phyloP scores from a whole-genome alignment of 345 rosid species.

The Stellera chamaejasme region DNA sequence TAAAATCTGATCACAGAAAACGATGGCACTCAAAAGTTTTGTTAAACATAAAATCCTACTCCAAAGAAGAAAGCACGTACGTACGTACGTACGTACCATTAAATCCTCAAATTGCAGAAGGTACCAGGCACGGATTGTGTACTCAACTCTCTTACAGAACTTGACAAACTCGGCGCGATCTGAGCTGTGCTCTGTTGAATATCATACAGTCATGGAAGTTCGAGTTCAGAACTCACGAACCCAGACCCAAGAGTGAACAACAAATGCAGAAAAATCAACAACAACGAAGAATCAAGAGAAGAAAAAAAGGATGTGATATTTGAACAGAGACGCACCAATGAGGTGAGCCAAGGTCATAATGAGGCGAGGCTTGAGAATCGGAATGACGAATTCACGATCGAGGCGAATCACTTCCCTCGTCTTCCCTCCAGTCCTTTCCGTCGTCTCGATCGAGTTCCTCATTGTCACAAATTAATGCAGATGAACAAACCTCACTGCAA shows the following conservation, averaged over 20 bases:
- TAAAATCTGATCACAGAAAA: background rate
- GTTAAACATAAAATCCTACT: background rate
- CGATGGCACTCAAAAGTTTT: too few species aligned
- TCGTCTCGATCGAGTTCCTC: too few species aligned
- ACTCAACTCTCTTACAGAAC: constrained; percentile 90
- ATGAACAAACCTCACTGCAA: too few species aligned
- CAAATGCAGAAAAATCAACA: too few species aligned
- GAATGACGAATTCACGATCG: constrained; percentile 91
- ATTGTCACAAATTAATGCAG: background rate
- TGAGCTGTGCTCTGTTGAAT: constrained; percentile 45
- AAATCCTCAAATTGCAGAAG: constrained; percentile 88
- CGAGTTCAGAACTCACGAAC: too few species aligned
- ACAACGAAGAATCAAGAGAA: background rate
- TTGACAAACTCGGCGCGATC: constrained; percentile 78
- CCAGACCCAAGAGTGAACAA: too few species aligned
- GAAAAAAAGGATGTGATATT: background rate
- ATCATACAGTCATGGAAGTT: constrained; percentile 5
- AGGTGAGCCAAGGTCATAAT: constrained; percentile 92
- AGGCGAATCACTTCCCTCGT: constrained; percentile 66
- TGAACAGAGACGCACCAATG: constrained; percentile 38
- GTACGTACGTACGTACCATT: constrained; percentile 55
- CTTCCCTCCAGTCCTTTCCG: constrained; percentile 5
- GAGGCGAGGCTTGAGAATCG: constrained; percentile 84
- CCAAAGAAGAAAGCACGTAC: background rate
- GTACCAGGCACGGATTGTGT: constrained; percentile 97